Conservation (phyloP, 495 filamentous ascomycete species). For the Xylaria scruposa region DNA sequence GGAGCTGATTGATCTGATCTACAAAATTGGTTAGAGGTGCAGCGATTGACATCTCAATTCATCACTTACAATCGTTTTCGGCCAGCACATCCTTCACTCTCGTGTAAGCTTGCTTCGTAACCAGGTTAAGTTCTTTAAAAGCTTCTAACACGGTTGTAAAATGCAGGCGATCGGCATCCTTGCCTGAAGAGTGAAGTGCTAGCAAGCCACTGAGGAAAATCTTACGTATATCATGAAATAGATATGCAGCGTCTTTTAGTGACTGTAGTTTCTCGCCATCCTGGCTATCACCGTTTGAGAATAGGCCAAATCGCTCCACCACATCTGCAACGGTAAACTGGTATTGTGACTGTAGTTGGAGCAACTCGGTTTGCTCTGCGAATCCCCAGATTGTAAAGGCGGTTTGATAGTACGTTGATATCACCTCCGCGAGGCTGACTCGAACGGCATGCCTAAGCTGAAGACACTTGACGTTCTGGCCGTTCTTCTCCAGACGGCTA, state of each 20-base stretch:
- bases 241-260: constrained; percentile 78
- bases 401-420: constrained; percentile 71
- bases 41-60: not conserved
- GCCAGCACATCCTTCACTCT: constrained; percentile 70
- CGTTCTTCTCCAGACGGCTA: constrained; percentile 77
- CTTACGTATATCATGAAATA: constrained; percentile 80
- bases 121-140: constrained; percentile 66
- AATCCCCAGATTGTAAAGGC: constrained; percentile 71
- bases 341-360: constrained; percentile 43
- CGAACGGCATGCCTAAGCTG: constrained; percentile 78
- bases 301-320: constrained; percentile 51
- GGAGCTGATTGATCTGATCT: constrained; percentile 63
- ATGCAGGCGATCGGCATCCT: constrained; percentile 75
- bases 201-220: constrained; percentile 85
- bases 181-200: constrained; percentile 85
- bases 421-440: constrained; percentile 69
- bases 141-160: constrained; percentile 83
- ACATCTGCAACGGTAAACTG: constrained; percentile 77
- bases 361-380: constrained; percentile 70
- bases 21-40: constrained; percentile 45
- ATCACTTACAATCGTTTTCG: constrained; percentile 79
- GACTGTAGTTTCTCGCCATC: constrained; percentile 79
- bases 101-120: constrained; percentile 62
- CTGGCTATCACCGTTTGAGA: constrained; percentile 67
- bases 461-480: constrained; percentile 77